Evolutionary conservation across 257 asterid species (phyloP).

Genomic region (Nicotiana sylvestris): DNA sequence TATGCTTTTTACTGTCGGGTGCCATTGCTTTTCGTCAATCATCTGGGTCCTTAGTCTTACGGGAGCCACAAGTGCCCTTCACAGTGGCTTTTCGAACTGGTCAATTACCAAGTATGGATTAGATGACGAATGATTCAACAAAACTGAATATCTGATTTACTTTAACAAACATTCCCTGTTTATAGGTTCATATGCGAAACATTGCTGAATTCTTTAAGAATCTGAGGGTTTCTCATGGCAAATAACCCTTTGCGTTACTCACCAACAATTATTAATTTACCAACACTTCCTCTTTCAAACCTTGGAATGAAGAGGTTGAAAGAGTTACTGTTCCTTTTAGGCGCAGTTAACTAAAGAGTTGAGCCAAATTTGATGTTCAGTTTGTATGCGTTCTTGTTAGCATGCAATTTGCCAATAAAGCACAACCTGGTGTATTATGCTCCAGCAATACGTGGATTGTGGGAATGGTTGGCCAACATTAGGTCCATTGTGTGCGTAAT

Average conservation of each 20-base stretch:
- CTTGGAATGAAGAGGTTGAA: neutral
- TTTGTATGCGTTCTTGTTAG: neutral
- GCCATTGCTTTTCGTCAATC: too few relatives aligned
- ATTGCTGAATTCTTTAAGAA: neutral
- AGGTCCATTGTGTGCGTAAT: too few relatives aligned
- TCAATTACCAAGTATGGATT: neutral
- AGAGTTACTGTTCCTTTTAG: too few relatives aligned
- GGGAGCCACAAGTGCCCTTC: too few relatives aligned
- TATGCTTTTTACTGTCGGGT: neutral
- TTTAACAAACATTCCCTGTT: neutral
- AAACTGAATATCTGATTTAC: neutral
- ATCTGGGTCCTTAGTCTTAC: neutral
- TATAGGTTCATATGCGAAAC: neutral
- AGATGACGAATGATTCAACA: neutral
- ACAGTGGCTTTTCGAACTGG: neutral
- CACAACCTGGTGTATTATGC: too few relatives aligned
- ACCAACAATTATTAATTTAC: neutral
- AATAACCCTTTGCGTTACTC: too few relatives aligned
- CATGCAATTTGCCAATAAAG: neutral
- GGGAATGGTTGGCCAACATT: too few relatives aligned
- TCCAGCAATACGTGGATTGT: too few relatives aligned
- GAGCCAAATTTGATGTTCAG: neutral
- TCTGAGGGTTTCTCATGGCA: too few relatives aligned
- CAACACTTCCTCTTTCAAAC: neutral
- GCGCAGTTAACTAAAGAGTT: neutral